Evolutionary conservation across 1,139 yeast species (phyloP), one percentile per base, ranked within the genome.

Genomic region (Zygosaccharomyces pseudobailii): DNA sequence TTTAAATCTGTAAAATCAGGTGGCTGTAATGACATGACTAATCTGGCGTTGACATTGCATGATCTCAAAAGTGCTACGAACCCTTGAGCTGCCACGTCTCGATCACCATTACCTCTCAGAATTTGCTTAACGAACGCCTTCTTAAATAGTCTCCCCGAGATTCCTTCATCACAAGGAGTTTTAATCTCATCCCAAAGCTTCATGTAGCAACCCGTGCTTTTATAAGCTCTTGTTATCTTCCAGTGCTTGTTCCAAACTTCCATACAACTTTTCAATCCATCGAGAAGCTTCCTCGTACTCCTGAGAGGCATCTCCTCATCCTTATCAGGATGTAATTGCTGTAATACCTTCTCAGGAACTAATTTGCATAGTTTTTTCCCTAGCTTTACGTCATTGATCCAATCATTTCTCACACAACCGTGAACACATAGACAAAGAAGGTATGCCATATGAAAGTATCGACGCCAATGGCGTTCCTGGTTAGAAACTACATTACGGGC

Each of bases 1-100:
- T 60, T 62, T 36, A 56, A 36, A 51, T 79, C 70, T 0, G 92
- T 82, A 57, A 81, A 84, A 62, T 92, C 97, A 0, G 96, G 90
- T 0, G 96, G 92, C 61, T 94, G 99, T 22, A 90, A 58, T 0
- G 96, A 89, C 57, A 82, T 82, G 0, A 89, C 81, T 24, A 92
- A 68, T 38, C 99, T 71, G 0, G 94, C 82, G 42, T 81, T 77
- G 25, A 92, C 70, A 0, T 87, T 88, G 10, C 85, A 68, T 0
- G 90, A 74, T 50, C 97, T 69, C 40, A 89, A 65, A 2, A 90
- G 61, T 0, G 87, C 80, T 7, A 88, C 89, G 68, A 88, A 89
- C 0, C 96, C 97, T 59, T 88, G 96, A 0, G 94, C 89, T 0
- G 86, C 87, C 5, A 87, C 51, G 59, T 92, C 97, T 35, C 87